A percentile compares a stretch with the other conserved stretches of the same genome.
These are phyloP conservation scores for Gynandropsis gynandra DNA, from an alignment of 345 rosid genomes.

Conservation along the genomic window DNA sequence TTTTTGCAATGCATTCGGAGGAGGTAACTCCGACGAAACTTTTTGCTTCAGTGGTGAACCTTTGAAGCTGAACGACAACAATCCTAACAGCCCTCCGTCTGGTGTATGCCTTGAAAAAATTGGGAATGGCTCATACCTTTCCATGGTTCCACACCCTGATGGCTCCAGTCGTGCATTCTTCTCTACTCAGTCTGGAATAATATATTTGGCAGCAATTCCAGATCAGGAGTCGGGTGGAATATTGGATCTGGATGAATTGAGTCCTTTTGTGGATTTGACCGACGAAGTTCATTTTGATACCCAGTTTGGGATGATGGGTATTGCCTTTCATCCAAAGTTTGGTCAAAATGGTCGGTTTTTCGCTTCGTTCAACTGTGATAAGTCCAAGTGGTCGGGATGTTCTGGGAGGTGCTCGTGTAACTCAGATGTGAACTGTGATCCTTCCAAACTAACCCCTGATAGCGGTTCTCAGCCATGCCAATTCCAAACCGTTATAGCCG, in stretches of 20 bases:
- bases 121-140: constrained; percentile 44
- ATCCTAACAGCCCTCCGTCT: constrained; percentile 23
- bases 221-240: constrained; percentile 41
- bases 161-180: constrained; percentile 54
- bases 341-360: constrained; percentile 57
- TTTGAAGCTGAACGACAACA: constrained; percentile 31
- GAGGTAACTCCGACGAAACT: constrained; percentile 42
- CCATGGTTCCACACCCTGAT: constrained; percentile 57
- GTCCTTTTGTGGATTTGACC: constrained; percentile 52
- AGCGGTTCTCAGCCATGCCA: constrained; percentile 68
- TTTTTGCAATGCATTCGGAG: constrained; percentile 69
- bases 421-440: constrained; percentile 73
- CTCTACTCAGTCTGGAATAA: constrained; percentile 41
- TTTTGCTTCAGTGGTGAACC: constrained; percentile 60
- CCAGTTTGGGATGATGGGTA: constrained; percentile 69
- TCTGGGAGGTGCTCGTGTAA: constrained; percentile 73
- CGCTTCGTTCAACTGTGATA: constrained; percentile 74
- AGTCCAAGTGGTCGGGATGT: constrained; percentile 62
- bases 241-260: constrained; percentile 36
- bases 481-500: constrained; percentile 58
- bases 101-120: constrained; percentile 61
- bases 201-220: constrained; percentile 54
- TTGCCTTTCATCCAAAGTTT: constrained; percentile 71
- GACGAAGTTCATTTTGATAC: constrained; percentile 43
- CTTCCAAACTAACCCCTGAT: constrained; percentile 49